Conservation (phyloP, 192 early-diverging fungal species). For the Neocallimastix lanati region DNA sequence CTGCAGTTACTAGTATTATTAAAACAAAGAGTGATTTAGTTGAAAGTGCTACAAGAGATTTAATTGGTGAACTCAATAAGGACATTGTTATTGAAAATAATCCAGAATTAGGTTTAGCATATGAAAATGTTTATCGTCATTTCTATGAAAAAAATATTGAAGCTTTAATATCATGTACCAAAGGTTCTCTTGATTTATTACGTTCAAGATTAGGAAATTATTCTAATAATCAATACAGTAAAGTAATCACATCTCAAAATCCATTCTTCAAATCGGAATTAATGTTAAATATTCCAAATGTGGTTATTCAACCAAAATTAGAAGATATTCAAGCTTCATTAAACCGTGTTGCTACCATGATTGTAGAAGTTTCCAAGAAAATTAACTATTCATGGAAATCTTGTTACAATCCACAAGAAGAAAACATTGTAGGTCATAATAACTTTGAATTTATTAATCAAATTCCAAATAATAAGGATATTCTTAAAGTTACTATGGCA, state of each 20-base stretch:
- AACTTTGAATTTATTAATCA: slow-evolving; percentile 37
- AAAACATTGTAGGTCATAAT: slow-evolving; percentile 18
- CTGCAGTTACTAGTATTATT: slow-evolving; percentile 19
- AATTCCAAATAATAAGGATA: slow-evolving; percentile 49
- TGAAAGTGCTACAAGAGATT: slow-evolving; percentile 33
- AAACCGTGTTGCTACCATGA: slow-evolving; percentile 29
- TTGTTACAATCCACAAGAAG: slow-evolving; percentile 21
- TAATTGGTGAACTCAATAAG: slow-evolving; percentile 31
- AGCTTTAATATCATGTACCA: slow-evolving; percentile 37
- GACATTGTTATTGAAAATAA: slow-evolving; percentile 12
- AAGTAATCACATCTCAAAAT: slow-evolving; percentile 19
- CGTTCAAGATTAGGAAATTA: slow-evolving; percentile 32
- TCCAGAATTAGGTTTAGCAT: slow-evolving; percentile 25
- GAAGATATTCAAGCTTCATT: slow-evolving; percentile 41
- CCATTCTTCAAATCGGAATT: slow-evolving; percentile 43
- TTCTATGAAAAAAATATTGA: slow-evolving; percentile 42
- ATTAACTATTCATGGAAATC: slow-evolving; percentile 27
- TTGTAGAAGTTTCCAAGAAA: slow-evolving; percentile 41
- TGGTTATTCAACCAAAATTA: slow-evolving; percentile 39
- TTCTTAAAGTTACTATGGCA: slow-evolving; percentile 31
- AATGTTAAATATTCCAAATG: slow-evolving; percentile 35
- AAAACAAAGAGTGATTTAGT: slow-evolving; percentile 37
- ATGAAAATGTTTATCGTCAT: slow-evolving; percentile 42
- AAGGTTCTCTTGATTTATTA: slow-evolving; percentile 36
- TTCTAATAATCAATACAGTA: slow-evolving; percentile 34